Percentiles rank a stretch among this genome's conserved stretches.
phyloP scores from a whole-genome alignment of 2,329 filamentous ascomycete genomes.

The Pyrenophora graminea region DNA sequence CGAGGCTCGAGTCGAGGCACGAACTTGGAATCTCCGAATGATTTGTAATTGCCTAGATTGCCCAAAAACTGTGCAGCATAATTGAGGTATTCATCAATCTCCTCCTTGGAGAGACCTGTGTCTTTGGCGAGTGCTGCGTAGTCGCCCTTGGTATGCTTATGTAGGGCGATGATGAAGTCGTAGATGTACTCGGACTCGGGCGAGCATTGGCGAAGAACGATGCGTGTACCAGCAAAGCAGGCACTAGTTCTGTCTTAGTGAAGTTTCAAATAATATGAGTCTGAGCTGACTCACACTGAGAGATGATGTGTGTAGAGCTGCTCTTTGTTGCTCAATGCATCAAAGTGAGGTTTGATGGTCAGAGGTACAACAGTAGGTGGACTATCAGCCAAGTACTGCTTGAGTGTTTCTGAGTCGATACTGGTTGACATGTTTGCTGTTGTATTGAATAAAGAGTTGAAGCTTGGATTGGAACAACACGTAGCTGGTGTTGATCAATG shows the following conservation, averaged over 20 bases:
- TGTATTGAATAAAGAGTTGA: too few species aligned
- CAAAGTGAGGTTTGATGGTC: slow-evolving; percentile 91
- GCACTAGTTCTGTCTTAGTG: slow-evolving; percentile 39
- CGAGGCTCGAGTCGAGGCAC: slow-evolving; percentile 52
- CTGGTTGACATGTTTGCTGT: slow-evolving; percentile 28
- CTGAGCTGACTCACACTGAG: slow-evolving; percentile 37
- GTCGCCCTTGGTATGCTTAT: slow-evolving; percentile 54
- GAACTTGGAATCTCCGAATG: slow-evolving; percentile 57
- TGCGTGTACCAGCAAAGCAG: slow-evolving; percentile 55
- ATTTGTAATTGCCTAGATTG: slow-evolving; percentile 60
- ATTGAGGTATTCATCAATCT: slow-evolving; percentile 46
- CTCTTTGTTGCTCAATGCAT: slow-evolving; percentile 72
- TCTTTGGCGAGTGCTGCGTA: slow-evolving; percentile 53
- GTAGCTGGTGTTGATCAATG: neutral
- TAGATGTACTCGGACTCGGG: slow-evolving; percentile 58
- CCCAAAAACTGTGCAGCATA: slow-evolving; percentile 55
- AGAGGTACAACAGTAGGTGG: slow-evolving; percentile 87
- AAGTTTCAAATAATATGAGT: neutral
- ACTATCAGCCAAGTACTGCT: slow-evolving; percentile 86
- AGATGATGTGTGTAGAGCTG: slow-evolving; percentile 84
- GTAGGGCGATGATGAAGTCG: slow-evolving; percentile 58
- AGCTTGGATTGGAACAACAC: neutral
- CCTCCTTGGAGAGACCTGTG: slow-evolving; percentile 47
- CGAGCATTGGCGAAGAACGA: slow-evolving; percentile 59
- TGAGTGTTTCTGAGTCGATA: slow-evolving; percentile 52